Evolutionary conservation across 2,329 filamentous ascomycete species (phyloP), one percentile per base, ranked within the genome.

Genomic region (Knufia petricola): DNA sequence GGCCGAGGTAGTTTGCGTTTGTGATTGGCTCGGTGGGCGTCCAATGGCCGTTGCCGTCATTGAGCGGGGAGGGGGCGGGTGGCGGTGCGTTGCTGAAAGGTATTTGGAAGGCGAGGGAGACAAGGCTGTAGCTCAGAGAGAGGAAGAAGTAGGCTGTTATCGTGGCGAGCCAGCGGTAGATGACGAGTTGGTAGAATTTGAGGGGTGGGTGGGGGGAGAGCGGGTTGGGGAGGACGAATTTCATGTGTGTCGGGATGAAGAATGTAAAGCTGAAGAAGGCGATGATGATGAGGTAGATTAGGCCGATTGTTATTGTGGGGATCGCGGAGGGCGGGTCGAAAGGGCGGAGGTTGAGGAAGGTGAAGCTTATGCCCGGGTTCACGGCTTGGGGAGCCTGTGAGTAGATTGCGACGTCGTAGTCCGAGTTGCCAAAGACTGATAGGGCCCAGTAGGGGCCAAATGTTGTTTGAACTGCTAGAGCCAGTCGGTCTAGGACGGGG

Each of bases 251-350:
- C 0, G 79, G 79, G 38, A 83, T 66, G 57, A 82, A 78, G 64
- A 83, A 83, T 0, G 73, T 69, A 61, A 79, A 82, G 23, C 73
- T 78, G 66, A 83, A 82, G 66, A 83, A 83, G 0, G 78, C 76
- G 34, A 83, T 69, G 57, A 84, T 82, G 57, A 84, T 82, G 1
- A 82, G 65, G 58, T 83, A 83, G 55, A 84, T 82, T 23, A 83
- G 63, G 0, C 79, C 79, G 46, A 83, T 79, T 1, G 71, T 76
- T 2, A 82, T 73, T 1, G 78, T 71, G 0, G 79, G 80, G 1
- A 73, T 77, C 0, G 72, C 66, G 1, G 69, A 69, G 4, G 74
- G 67, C 0, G 78, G 78, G 13, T 60, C 64, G 59, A 83, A 82
- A 0, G 79, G 79, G 2, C 79, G 69, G 3, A 84, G 66, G 50